These are phyloP conservation scores for Venturia asperata DNA, from an alignment of 2,329 filamentous ascomycete species.

Conservation along the genomic window DNA sequence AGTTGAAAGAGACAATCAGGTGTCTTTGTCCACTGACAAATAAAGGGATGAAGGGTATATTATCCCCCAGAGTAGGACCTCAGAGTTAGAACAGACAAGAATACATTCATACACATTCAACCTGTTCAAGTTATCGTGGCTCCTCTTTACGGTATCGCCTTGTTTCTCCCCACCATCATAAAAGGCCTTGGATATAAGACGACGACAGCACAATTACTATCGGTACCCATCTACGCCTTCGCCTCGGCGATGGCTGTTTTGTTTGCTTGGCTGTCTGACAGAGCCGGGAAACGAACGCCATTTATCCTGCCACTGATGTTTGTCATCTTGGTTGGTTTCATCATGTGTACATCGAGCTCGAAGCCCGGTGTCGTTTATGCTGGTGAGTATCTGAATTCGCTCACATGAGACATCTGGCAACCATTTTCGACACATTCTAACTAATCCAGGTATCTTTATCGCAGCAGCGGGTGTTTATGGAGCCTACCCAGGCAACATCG, in stretches of 20 bases:
- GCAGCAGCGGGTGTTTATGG: constrained; percentile 36
- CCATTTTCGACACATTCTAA: not conserved
- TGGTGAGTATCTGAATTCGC: constrained; percentile 26
- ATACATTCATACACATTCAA: too few species aligned
- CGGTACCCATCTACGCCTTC: constrained; percentile 39
- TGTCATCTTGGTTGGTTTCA: constrained; percentile 33
- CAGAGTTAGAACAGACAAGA: too few species aligned
- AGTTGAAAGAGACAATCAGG: too few species aligned
- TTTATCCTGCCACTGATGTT: constrained; percentile 32
- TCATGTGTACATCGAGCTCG: constrained; percentile 31
- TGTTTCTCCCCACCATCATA: constrained; percentile 34
- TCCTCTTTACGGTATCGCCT: constrained; percentile 18
- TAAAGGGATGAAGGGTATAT: too few species aligned
- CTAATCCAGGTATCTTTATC: constrained; percentile 27
- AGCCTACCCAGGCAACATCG: constrained; percentile 35
- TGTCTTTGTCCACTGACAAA: too few species aligned
- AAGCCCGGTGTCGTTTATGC: constrained; percentile 33
- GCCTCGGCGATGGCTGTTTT: constrained; percentile 33
- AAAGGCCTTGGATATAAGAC: constrained; percentile 38
- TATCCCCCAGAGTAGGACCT: too few species aligned
- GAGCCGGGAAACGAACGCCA: constrained; percentile 27
- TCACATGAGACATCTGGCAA: too few species aligned
- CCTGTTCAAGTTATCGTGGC: too few species aligned
- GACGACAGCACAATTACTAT: constrained; percentile 39
- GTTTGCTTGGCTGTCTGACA: constrained; percentile 31